Base-by-base conservation (phyloP, 164 flowering plant genomes). In the Vitis rupestris region DNA sequence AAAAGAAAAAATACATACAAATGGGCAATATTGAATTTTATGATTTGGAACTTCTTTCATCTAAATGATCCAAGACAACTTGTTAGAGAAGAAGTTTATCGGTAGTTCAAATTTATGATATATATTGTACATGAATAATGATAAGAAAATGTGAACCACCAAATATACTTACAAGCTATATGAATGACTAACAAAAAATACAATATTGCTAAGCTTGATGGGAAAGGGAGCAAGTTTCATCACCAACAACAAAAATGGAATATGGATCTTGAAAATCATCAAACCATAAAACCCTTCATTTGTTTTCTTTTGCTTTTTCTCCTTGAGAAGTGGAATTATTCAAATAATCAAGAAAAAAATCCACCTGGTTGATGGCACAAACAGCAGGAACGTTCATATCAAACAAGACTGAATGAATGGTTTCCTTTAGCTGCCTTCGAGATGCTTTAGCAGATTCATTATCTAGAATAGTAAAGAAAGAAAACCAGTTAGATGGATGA, bases 361-460 rank as follows among this genome's bases (percentile, higher is more conserved):
- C 15, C 65, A 87, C 96, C 91, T 91, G 97, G 77, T 85, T 87
- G 72, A 94, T 72, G 23, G 97, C 93, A 85, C 97, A 90, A 63
- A 92, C 91, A 76, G 97, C 92, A 63, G 98, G 98, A 65, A 89
- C 97, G 76, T 92, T 85, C 97, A 94, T 82, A 74, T 90, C 98
- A 81, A 92, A 94, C 66, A 94, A 62, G 16, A 86, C 85, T 7
- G 88, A 72, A 79, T 79, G 76, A 59, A 94, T 88, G 31, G 94
- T 83, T 72, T 87, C 87, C 74, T 86, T 88, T 51, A 94, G 86
- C 76, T 92, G 93, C 74, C 85, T 77, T 76, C 97, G 83, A 53
- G 97, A 83, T 68, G 93, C 92, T 80, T 72, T 89, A 19, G 94
- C 96, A 67, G 92, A 76, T 66, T 86, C 92, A 17, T 92, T 92